Percentiles rank a stretch among this genome's conserved stretches.
Conservation (phyloP, 2,329 filamentous ascomycete genomes). For the Akanthomyces dipterigenus region DNA sequence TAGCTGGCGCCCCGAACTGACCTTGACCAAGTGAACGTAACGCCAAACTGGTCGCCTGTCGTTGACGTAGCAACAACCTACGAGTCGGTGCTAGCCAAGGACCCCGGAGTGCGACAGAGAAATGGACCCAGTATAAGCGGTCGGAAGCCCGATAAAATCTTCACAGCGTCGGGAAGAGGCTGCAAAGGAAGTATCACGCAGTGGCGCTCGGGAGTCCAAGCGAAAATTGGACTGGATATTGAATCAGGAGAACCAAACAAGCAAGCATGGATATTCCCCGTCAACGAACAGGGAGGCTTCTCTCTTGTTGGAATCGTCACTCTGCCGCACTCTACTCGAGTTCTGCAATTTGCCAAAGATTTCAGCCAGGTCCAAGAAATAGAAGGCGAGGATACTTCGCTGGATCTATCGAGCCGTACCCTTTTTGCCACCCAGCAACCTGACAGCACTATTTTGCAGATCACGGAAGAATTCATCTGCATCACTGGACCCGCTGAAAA, state of each 20-base stretch:
- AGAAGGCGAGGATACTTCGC: conserved; percentile 33
- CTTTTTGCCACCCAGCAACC: conserved; percentile 36
- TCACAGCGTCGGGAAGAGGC: conserved; percentile 60
- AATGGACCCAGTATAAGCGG: conserved; percentile 21
- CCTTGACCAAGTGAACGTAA: conserved; percentile 34
- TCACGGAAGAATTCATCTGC: neutral
- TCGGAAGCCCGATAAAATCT: conserved; percentile 47
- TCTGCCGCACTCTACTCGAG: conserved; percentile 40
- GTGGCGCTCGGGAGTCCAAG: conserved; percentile 62
- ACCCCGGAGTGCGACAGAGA: conserved; percentile 9
- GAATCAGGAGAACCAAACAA: conserved; percentile 43
- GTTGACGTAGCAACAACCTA: conserved; percentile 38
- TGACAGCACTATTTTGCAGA: conserved; percentile 25
- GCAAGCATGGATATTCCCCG: conserved; percentile 46
- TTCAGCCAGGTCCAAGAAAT: conserved; percentile 39
- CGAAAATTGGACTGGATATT: conserved; percentile 54
- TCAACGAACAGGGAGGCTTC: conserved; percentile 15
- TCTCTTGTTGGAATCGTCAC: conserved; percentile 37
- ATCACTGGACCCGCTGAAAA: neutral
- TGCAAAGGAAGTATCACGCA: conserved; percentile 59
- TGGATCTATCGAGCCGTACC: conserved; percentile 48
- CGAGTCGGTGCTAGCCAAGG: conserved; percentile 21
- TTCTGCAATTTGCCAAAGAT: conserved; percentile 43
- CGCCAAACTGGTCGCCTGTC: conserved; percentile 59
- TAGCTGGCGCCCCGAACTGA: conserved; percentile 50